Evolutionary conservation across 2,329 filamentous ascomycete species (phyloP).

Genomic region (Alternaria incomplexa): DNA sequence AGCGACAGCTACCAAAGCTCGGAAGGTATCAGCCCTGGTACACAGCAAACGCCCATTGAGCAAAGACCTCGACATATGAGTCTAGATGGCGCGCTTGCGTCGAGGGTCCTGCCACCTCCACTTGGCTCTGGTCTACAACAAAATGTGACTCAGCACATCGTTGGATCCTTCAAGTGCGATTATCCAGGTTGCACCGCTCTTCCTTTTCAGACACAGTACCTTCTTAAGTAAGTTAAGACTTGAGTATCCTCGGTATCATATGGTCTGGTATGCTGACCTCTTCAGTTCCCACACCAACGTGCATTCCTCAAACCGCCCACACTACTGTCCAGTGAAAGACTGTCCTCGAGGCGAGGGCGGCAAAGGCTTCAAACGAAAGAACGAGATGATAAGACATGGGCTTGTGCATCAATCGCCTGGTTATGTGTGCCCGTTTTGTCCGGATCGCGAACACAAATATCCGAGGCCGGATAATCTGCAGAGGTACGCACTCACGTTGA

Average conservation of each 20-base stretch:
- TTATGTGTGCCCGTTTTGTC: constrained; percentile 95
- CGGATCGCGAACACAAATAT: constrained; percentile 91
- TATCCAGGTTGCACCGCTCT: constrained; percentile 70
- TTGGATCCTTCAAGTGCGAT: constrained; percentile 58
- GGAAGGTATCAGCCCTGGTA: constrained; percentile 42
- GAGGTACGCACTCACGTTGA: constrained; percentile 64
- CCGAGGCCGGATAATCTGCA: constrained; percentile 95
- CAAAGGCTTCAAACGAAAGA: constrained; percentile 72
- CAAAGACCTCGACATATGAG: constrained; percentile 35
- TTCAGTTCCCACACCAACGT: constrained; percentile 73
- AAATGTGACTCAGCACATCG: constrained; percentile 33
- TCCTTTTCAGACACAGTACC: constrained; percentile 78
- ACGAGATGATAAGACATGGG: constrained; percentile 77
- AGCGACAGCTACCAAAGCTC: constrained; percentile 46
- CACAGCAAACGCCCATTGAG: constrained; percentile 39
- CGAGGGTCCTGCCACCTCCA: constrained; percentile 41
- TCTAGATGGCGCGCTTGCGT: constrained; percentile 37
- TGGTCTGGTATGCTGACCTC: neutral
- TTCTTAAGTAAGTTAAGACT: constrained; percentile 66
- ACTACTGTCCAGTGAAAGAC: constrained; percentile 65
- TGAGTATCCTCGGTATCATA: neutral
- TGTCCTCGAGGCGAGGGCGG: constrained; percentile 67
- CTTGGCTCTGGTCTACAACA: constrained; percentile 36
- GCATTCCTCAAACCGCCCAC: constrained; percentile 67
- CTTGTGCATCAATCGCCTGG: constrained; percentile 93